Conservation (phyloP, 495 filamentous ascomycete species). For the Melanomma pulvis-pyrius region DNA sequence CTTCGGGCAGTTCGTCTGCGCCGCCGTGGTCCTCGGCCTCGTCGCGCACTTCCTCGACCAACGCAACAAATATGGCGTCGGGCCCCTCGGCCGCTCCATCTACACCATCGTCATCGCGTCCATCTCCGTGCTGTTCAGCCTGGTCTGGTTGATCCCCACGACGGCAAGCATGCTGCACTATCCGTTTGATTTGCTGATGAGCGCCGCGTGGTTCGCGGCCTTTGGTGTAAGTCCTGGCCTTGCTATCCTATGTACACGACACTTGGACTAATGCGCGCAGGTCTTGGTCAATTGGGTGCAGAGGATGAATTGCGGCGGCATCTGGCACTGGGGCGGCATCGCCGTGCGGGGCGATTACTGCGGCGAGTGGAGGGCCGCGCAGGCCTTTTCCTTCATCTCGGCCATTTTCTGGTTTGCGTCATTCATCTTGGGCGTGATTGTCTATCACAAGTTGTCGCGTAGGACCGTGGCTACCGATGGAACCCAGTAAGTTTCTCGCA, state of each 20-base stretch:
- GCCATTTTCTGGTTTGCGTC: slow-evolving; percentile 65
- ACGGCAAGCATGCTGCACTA: slow-evolving; percentile 46
- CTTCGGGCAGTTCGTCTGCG: slow-evolving; percentile 47
- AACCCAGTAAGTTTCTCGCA: slow-evolving; percentile 4
- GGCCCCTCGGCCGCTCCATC: slow-evolving; percentile 57
- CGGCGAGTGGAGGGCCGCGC: slow-evolving; percentile 64
- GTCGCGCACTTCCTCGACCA: slow-evolving; percentile 57
- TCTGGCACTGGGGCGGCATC: slow-evolving; percentile 55
- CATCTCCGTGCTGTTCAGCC: slow-evolving; percentile 54
- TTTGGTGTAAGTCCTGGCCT: slow-evolving; percentile 21
- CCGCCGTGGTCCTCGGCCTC: slow-evolving; percentile 58
- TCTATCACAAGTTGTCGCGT: slow-evolving; percentile 15
- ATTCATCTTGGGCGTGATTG: slow-evolving; percentile 19
- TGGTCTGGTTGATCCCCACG: slow-evolving; percentile 62
- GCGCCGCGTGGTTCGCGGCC: slow-evolving; percentile 36
- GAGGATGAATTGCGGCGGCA: slow-evolving; percentile 57
- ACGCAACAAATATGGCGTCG: slow-evolving; percentile 42
- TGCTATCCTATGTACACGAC: neutral
- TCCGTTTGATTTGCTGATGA: slow-evolving; percentile 36
- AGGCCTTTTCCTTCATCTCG: slow-evolving; percentile 70
- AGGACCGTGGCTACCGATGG: slow-evolving; percentile 5
- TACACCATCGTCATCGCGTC: slow-evolving; percentile 64
- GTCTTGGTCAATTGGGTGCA: slow-evolving; percentile 52
- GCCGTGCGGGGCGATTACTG: slow-evolving; percentile 46
- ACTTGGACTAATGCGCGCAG: neutral